A percentile compares a stretch with the other conserved stretches of the same genome.
Evolutionary conservation across 192 early-diverging fungal genomes (phyloP).

Genomic region (Coemansia asiatica): DNA sequence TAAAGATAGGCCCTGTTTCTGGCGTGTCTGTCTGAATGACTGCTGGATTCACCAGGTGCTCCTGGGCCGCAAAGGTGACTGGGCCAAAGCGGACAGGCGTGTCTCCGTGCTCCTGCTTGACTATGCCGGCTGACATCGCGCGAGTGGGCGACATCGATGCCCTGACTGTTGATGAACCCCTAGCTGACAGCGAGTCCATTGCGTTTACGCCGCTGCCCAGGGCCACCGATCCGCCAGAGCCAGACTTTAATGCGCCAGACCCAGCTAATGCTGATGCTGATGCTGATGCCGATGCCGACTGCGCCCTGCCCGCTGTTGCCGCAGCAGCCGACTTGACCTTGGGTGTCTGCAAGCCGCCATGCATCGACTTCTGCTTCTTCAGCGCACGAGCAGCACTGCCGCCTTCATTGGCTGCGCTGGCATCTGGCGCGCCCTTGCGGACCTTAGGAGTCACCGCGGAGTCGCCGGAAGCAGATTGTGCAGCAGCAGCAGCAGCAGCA

Average conservation of each 20-base stretch:
- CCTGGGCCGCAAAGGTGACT: conserved; percentile 44
- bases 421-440: conserved; percentile 42
- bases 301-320: background rate
- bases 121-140: conserved; percentile 2
- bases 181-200: background rate
- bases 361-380: conserved; percentile 45
- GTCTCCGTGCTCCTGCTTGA: conserved; percentile 26
- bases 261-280: too few relatives aligned
- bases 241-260: too few relatives aligned
- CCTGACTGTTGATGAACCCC: conserved; percentile 12
- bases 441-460: conserved; percentile 18
- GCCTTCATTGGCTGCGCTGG: background rate
- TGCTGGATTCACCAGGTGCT: conserved; percentile 37
- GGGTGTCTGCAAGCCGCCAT: conserved; percentile 11
- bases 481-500: too few relatives aligned
- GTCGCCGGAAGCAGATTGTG: background rate
- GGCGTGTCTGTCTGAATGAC: conserved; percentile 24
- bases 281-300: background rate
- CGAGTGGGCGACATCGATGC: conserved; percentile 34
- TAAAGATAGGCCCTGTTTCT: conserved; percentile 29
- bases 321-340: background rate
- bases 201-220: background rate
- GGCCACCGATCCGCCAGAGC: too few relatives aligned
- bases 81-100: conserved; percentile 25
- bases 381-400: conserved; percentile 14